Percentiles rank a stretch among this genome's conserved stretches.
These are phyloP conservation scores for Ganoderma sinense DNA, from an alignment of 1,284 basidiomycete species.

Conservation along the genomic window DNA sequence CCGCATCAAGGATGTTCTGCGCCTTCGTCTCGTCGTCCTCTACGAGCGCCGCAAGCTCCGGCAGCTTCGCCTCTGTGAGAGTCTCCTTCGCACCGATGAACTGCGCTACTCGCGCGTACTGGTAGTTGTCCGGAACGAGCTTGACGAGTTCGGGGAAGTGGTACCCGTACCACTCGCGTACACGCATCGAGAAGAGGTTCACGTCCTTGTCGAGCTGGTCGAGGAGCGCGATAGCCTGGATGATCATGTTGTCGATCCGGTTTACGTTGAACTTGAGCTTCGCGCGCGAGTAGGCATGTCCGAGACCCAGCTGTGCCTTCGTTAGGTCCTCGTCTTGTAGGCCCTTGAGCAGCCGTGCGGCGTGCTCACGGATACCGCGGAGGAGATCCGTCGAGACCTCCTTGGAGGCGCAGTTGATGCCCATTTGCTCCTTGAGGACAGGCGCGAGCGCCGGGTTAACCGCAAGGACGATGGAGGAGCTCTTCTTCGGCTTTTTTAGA, in stretches of 20 bases:
- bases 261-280: conserved; percentile 99
- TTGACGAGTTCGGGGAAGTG: conserved; percentile 98
- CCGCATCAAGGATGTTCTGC: conserved; percentile 94
- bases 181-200: conserved; percentile 98
- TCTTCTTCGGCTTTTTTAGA: conserved; percentile 83
- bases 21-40: conserved; percentile 90
- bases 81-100: conserved; percentile 94
- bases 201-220: conserved; percentile 99
- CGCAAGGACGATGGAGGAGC: conserved; percentile 79
- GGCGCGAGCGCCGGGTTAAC: conserved; percentile 86
- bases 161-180: conserved; percentile 99
- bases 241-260: conserved; percentile 99
- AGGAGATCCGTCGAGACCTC: conserved; percentile 90
- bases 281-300: conserved; percentile 97
- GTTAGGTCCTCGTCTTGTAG: conserved; percentile 90
- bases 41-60: conserved; percentile 84
- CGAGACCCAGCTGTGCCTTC: conserved; percentile 96
- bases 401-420: conserved; percentile 88
- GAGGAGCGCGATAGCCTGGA: conserved; percentile 97
- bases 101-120: conserved; percentile 89
- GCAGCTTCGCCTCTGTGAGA: conserved; percentile 78
- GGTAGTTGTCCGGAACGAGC: conserved; percentile 94
- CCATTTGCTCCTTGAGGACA: conserved; percentile 82
- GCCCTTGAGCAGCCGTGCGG: conserved; percentile 89
- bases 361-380: conserved; percentile 93